phyloP scores from a whole-genome alignment of 2,329 filamentous ascomycete species.

The Tolypocladium cylindrosporum region DNA sequence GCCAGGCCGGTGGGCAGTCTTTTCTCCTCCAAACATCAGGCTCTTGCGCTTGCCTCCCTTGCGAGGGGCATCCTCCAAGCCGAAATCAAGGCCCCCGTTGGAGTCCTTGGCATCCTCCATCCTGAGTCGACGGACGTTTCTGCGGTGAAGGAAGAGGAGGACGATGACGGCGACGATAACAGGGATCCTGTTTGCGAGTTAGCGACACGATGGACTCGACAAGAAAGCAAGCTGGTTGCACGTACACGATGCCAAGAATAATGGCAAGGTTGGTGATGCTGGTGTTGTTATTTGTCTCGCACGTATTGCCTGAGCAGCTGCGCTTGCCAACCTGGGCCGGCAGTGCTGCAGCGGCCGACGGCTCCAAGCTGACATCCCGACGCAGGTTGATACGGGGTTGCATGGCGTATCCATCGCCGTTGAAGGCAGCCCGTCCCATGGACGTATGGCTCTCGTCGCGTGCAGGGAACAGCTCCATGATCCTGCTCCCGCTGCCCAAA shows the following conservation, averaged over 20 bases:
- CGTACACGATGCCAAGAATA: slow-evolving; percentile 61
- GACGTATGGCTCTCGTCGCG: neutral
- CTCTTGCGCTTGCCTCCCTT: slow-evolving; percentile 24
- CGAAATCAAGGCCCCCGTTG: slow-evolving; percentile 88
- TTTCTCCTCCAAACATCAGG: slow-evolving; percentile 42
- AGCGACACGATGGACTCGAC: slow-evolving; percentile 5
- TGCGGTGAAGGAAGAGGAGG: slow-evolving; percentile 68
- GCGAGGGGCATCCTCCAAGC: slow-evolving; percentile 50
- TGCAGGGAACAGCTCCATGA: slow-evolving; percentile 2
- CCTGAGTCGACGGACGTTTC: slow-evolving; percentile 60
- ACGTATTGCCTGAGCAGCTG: slow-evolving; percentile 26
- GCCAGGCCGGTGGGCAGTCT: slow-evolving; percentile 33
- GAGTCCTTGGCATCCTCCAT: slow-evolving; percentile 78
- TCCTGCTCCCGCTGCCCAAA: neutral
- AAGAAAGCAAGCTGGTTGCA: slow-evolving; percentile 10
- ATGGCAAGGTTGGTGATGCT: slow-evolving; percentile 55
- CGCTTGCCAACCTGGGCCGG: neutral
- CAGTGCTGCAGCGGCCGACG: neutral
- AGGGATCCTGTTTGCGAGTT: slow-evolving; percentile 53
- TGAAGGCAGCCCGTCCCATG: slow-evolving; percentile 7
- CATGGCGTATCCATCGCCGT: slow-evolving; percentile 12
- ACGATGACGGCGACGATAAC: slow-evolving; percentile 55
- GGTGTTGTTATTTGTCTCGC: slow-evolving; percentile 49
- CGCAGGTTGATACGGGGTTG: slow-evolving; percentile 15
- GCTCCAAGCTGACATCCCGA: slow-evolving; percentile 9